Base-by-base conservation (phyloP, 352 stramenopile species). In the Phytopythium cucurbitacearum region DNA sequence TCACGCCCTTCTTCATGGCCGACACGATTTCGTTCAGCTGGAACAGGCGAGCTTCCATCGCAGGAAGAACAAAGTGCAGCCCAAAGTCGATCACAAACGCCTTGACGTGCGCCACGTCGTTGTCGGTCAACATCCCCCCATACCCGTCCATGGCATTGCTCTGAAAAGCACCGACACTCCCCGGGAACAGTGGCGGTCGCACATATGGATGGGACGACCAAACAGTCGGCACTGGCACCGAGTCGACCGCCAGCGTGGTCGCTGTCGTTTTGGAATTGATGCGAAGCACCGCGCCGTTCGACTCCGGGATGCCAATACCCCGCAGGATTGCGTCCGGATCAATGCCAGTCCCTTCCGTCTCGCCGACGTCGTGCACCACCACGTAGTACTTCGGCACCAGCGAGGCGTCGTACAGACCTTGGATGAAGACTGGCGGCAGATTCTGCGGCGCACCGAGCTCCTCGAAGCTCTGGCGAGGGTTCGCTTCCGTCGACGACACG, bases 1-100 rank as follows among this genome's bases (percentile, higher is more conserved):
- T 96, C 44, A 97, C 83, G 35, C 89, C 89, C 48, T 97, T 97
- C 42, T 94, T 91, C 70, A 90, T 91, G 6, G 83, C 87, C 4
- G 85, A 94, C 5, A 97, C 88, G 32, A 87, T 71, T 52, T 94
- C 80, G 54, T 97, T 96, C 3, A 97, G 60, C 53, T 90, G 79
- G 16, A 87, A 80, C 32, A 97, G 83, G 5, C 85, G 87, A 39
- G 76, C 56, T 48, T 97, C 89, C 8, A 97, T 74, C 36, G 77
- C 68, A 3, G 84, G 81, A 13, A 97, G 48, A 43, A 97, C 71
- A 45, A 92, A 91, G 7, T 74, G 77, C 40, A 91, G 53, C 4
- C 73, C 83, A 42, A 97, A 84, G 35, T 91, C 73, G 2, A 77
- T 75, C 15, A 94, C 82, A 58, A 97, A 93, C 0, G 72, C 66